Conservation (phyloP, 768 basidiomycete genomes). For the Paxillus rubicundulus region DNA sequence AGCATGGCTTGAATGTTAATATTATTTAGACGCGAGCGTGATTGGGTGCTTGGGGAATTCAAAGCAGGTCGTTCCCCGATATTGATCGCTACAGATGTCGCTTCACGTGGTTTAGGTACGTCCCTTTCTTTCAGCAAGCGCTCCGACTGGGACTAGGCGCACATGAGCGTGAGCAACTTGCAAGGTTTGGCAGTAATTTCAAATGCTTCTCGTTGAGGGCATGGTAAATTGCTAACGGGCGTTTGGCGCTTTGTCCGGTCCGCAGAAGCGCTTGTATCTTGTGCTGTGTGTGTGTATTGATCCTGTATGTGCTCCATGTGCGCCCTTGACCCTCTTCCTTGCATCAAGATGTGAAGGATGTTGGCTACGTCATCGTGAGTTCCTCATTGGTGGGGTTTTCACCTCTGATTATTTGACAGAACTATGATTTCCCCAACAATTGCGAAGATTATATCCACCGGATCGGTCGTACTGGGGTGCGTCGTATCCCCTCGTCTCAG, state of each 20-base stretch:
- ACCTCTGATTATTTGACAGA: constrained; percentile 44
- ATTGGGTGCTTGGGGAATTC: constrained; percentile 98
- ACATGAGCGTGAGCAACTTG: constrained; percentile 31
- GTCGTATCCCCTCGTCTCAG: constrained; percentile 16
- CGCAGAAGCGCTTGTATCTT: constrained; percentile 32
- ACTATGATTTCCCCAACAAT: constrained; percentile 97
- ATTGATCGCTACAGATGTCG: constrained; percentile 98
- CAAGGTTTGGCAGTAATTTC: constrained; percentile 25
- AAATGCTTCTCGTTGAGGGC: constrained; percentile 4
- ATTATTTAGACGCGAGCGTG: constrained; percentile 80
- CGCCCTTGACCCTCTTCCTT: constrained; percentile 29
- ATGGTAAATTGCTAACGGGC: too few relatives aligned
- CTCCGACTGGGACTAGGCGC: constrained; percentile 31
- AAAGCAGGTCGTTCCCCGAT: constrained; percentile 97
- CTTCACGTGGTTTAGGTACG: constrained; percentile 99
- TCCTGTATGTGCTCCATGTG: constrained; percentile 34
- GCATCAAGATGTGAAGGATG: constrained; percentile 93
- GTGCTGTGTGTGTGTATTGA: constrained; percentile 29
- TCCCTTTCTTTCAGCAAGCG: constrained; percentile 42
- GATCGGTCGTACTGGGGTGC: constrained; percentile 94
- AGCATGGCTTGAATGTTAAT: neutral
- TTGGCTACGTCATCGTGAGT: constrained; percentile 93
- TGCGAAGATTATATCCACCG: constrained; percentile 99
- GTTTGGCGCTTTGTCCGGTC: constrained; percentile 26
- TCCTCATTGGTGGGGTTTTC: constrained; percentile 1